A percentile compares a stretch with the other conserved stretches of the same genome.
Evolutionary conservation across 768 basidiomycete genomes (phyloP).

Genomic region (Vararia minispora): DNA sequence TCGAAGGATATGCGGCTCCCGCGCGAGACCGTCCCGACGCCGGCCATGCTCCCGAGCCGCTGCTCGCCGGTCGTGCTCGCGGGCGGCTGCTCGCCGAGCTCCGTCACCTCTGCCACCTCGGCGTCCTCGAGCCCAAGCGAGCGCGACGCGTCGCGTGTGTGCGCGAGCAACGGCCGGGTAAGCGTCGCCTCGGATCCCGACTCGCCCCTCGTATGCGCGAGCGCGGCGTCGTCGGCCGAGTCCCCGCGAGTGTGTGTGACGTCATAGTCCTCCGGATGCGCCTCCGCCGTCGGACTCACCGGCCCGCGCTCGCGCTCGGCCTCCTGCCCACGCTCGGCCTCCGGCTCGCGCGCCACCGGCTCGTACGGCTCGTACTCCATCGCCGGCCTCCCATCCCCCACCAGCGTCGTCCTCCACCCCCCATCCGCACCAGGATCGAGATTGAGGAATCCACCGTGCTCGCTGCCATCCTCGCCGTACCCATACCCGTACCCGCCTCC

Average conservation of each 20-base stretch:
- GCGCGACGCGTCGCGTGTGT: slow-evolving; percentile 17
- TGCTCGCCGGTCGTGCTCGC: neutral
- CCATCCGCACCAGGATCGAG: slow-evolving; percentile 8
- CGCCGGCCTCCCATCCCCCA: no score
- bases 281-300: neutral
- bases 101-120: slow-evolving; percentile 17
- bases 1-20: slow-evolving; percentile 16
- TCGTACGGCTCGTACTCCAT: no score
- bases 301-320: slow-evolving; percentile 1
- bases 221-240: neutral
- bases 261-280: slow-evolving; percentile 3
- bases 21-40: slow-evolving; percentile 32
- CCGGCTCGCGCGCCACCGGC: no score
- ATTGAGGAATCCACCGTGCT: slow-evolving; percentile 7
- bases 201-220: slow-evolving; percentile 20
- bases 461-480: slow-evolving; percentile 4
- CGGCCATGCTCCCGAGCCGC: slow-evolving; percentile 27
- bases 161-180: slow-evolving; percentile 22
- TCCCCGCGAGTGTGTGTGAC: slow-evolving; percentile 6
- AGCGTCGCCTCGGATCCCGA: slow-evolving; percentile 16
- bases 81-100: no score
- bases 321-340: neutral
- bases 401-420: slow-evolving; percentile 12
- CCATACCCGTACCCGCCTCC: slow-evolving; percentile 10
- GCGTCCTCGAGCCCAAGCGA: slow-evolving; percentile 8